phyloP scores from a whole-genome alignment of 495 filamentous ascomycete genomes.

The Viridothelium virens region DNA sequence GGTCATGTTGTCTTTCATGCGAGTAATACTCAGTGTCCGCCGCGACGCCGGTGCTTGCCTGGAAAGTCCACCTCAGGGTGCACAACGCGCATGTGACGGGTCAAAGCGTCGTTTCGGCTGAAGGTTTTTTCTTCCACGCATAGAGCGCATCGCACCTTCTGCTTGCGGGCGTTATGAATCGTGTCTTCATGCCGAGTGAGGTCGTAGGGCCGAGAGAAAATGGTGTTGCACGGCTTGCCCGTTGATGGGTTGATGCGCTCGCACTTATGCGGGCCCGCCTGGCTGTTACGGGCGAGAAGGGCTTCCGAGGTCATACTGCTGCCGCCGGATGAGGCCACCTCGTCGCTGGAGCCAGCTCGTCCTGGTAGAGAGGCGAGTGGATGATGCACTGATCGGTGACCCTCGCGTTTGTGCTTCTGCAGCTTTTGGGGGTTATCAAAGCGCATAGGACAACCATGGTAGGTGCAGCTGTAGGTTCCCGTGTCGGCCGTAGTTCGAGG shows the following conservation, averaged over 20 bases:
- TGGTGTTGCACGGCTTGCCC: conserved; percentile 88
- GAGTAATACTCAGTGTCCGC: conserved; percentile 10
- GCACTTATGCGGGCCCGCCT: conserved; percentile 84
- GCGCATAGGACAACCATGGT: conserved; percentile 79
- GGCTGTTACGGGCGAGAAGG: conserved; percentile 57
- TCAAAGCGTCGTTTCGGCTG: conserved; percentile 83
- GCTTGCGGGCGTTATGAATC: conserved; percentile 89
- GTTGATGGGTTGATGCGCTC: conserved; percentile 91
- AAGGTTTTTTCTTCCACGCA: conserved; percentile 99
- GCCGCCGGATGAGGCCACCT: background rate
- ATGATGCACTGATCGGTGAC: conserved; percentile 52
- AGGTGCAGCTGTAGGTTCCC: conserved; percentile 92
- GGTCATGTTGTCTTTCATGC: background rate
- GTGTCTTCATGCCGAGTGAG: conserved; percentile 95
- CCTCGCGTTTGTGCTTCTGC: conserved; percentile 93
- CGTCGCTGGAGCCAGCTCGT: background rate
- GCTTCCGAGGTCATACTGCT: conserved; percentile 45
- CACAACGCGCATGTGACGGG: conserved; percentile 84
- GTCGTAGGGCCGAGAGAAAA: conserved; percentile 97
- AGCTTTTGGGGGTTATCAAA: conserved; percentile 81
- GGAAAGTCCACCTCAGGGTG: conserved; percentile 79
- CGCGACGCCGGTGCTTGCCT: conserved; percentile 46
- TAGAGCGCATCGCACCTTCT: conserved; percentile 88
- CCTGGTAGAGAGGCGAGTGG: conserved; percentile 13
- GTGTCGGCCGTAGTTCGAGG: conserved; percentile 55